Conservation (phyloP, 2,329 filamentous ascomycete species). For the Coniella lustricola region DNA sequence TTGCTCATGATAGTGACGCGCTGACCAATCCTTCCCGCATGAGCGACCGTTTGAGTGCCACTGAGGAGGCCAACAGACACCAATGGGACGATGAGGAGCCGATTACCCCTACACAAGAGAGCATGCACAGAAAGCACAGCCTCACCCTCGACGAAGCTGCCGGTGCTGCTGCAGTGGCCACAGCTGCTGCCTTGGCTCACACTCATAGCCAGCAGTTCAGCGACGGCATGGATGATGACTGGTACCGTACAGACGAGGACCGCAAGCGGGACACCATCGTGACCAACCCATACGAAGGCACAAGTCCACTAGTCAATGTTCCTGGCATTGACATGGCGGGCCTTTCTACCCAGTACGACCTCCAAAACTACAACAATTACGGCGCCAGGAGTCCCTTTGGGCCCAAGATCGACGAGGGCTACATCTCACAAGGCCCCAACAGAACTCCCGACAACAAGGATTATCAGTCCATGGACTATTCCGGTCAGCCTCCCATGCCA, state of each 20-base stretch:
- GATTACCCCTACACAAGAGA: slow-evolving; percentile 31
- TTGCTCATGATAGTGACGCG: slow-evolving; percentile 54
- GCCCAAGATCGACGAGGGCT: slow-evolving; percentile 74
- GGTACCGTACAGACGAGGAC: slow-evolving; percentile 55
- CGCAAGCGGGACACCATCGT: slow-evolving; percentile 59
- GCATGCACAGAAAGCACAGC: slow-evolving; percentile 23
- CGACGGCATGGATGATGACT: slow-evolving; percentile 58
- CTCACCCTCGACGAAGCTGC: slow-evolving; percentile 36
- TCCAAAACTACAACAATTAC: slow-evolving; percentile 36
- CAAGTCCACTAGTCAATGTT: slow-evolving; percentile 53
- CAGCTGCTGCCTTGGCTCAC: slow-evolving; percentile 38
- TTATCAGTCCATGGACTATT: slow-evolving; percentile 44
- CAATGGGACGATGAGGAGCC: slow-evolving; percentile 20
- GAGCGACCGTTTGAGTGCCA: slow-evolving; percentile 61
- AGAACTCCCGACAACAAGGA: slow-evolving; percentile 45
- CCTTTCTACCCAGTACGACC: slow-evolving; percentile 24
- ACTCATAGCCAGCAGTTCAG: slow-evolving; percentile 46
- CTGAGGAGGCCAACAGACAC: slow-evolving; percentile 22
- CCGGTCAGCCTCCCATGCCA: slow-evolving; percentile 44
- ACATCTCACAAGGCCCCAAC: slow-evolving; percentile 68
- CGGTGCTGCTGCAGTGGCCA: slow-evolving; percentile 47
- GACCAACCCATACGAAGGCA: slow-evolving; percentile 61
- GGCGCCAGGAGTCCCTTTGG: slow-evolving; percentile 50
- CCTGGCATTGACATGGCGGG: slow-evolving; percentile 31
- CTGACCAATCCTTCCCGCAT: slow-evolving; percentile 82